These are phyloP conservation scores for Mycena belliarum DNA, from an alignment of 768 basidiomycete genomes.

Conservation along the genomic window DNA sequence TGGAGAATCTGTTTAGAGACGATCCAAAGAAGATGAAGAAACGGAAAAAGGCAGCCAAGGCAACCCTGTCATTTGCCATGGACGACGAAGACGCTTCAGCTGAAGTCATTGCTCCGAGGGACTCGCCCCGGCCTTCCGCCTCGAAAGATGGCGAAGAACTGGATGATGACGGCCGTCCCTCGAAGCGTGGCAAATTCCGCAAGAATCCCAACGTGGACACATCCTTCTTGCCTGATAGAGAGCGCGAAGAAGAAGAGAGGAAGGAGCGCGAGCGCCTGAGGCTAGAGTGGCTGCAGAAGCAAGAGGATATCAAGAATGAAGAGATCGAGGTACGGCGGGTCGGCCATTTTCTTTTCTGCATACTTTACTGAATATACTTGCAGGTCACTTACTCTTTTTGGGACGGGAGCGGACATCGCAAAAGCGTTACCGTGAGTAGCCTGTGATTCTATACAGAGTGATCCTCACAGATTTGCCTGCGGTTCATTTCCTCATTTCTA, in stretches of 20 bases:
- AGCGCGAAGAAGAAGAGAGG: constrained; percentile 91
- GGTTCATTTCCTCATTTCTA: constrained; percentile 33
- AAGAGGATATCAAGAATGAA: constrained; percentile 60
- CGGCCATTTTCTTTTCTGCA: too few relatives aligned
- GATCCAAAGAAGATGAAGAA: constrained; percentile 88
- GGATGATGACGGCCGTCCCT: constrained; percentile 45
- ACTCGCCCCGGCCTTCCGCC: constrained; percentile 31
- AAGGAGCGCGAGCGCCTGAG: constrained; percentile 85
- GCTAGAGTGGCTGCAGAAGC: constrained; percentile 83
- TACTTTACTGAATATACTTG: too few relatives aligned
- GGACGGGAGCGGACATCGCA: constrained; percentile 97
- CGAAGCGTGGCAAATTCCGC: constrained; percentile 78
- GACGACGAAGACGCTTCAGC: constrained; percentile 73
- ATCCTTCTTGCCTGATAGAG: constrained; percentile 97
- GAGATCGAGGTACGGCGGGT: too few relatives aligned
- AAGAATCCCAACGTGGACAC: constrained; percentile 98
- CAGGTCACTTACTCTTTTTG: constrained; percentile 96
- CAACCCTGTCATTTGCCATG: constrained; percentile 87
- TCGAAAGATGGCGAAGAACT: constrained; percentile 41
- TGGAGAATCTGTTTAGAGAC: constrained; percentile 88
- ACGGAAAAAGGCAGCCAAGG: constrained; percentile 86
- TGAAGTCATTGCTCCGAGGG: constrained; percentile 36
- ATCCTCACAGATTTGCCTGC: constrained; percentile 1
- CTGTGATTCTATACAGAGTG: background rate
- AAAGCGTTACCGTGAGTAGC: constrained; percentile 77